Base-by-base conservation (phyloP, 257 asterid genomes). In the Anisodus acutangulus region DNA sequence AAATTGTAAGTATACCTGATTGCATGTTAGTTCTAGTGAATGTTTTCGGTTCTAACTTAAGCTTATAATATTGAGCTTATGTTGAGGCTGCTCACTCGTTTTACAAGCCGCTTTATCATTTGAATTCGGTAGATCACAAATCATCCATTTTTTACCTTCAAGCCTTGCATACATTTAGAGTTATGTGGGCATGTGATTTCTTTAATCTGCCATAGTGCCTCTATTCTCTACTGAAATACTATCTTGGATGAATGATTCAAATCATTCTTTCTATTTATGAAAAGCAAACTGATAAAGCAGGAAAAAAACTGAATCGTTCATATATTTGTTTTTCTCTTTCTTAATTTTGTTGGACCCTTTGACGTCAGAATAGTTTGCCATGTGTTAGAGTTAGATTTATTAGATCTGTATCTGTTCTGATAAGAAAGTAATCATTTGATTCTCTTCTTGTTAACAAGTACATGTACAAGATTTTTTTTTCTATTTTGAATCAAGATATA, bases 1-100 rank as follows among this genome's bases (percentile, higher is more conserved):
- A 96, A 88, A 96, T 96, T 88, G 99, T 96, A 90, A 96, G 99
- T 92, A 86, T 79, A 58, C 79, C 19, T 60, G 47, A 60, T 57
- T 76, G 63, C 64, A 26, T 76, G 57, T 51, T 51, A 13, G 22
- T 70, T 82, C 9, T 8, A 58, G 31, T 76, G 81, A 53, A 53
- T 78, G 64, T 78, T 31, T 31, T 31, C 2, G 35, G 35, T 31
- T 31, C 47, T 41, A 51, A 12, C 26, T 26, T 71, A 43, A n/a
- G 5, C 8, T n/a, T 26, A 51, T 53, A 7, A 19, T 76, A 53
- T 53, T 13, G 81, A 78, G 26, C 26, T 53, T 26, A 22, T 49
- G 45, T 22, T 26, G 22, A 76, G 22, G 81, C 8, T 22, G 31
- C 45, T 76, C 13, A 26, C 22, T 76, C 11, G 19, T 11, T 53